Base-by-base conservation (phyloP, 75 land plant genomes). In the Picea sitchensis region DNA sequence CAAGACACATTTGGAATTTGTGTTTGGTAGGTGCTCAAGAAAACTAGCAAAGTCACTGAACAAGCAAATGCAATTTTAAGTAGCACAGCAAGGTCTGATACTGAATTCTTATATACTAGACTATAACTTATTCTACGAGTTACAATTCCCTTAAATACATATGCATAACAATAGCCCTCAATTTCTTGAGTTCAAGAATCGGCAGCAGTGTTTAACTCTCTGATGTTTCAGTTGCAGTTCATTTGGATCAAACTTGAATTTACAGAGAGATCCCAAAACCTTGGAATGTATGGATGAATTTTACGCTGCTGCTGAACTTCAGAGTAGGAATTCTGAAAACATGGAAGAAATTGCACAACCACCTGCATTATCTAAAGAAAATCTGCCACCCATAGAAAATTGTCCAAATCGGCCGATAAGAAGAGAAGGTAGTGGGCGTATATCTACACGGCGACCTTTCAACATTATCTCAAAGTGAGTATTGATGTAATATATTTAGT, bases 391-490 rank as follows among this genome's bases (percentile, higher is more conserved):
- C 30, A 15, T 30, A 3, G 34, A 56, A 14, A 26, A 57, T 56
- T 57, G 21, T 54, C 59, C 5, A 14, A 2, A 23, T 57, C 5
- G 31, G 31, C 76, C 34, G 59, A 75, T 26, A 54, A 75, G 36
- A 56, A 56, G 76, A 75, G 76, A 75, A 75, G 76, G 76, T 51
- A 54, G 58, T 26, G 76, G 76, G 26, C 76, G 76, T 4, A 14
- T 54, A 31, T 75, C 76, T 54, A 21, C 76, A 2, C 21, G 76
- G 54, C 58, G 34, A 8, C 76, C 59, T 75, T 75, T 75, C 34
- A 54, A 31, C n/a, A 26, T 75, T 13, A 56, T 26, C 32, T 75
- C 59, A 23, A 75, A 31, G 76, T 75, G 59, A 75, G 54, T 75
- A 13, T 30, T 75, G 34, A 31, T 36, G 8, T 54, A 54, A 15